These are phyloP conservation scores for Globisporangium radiosum DNA, from an alignment of 352 stramenopile genomes.

Conservation along the genomic window DNA sequence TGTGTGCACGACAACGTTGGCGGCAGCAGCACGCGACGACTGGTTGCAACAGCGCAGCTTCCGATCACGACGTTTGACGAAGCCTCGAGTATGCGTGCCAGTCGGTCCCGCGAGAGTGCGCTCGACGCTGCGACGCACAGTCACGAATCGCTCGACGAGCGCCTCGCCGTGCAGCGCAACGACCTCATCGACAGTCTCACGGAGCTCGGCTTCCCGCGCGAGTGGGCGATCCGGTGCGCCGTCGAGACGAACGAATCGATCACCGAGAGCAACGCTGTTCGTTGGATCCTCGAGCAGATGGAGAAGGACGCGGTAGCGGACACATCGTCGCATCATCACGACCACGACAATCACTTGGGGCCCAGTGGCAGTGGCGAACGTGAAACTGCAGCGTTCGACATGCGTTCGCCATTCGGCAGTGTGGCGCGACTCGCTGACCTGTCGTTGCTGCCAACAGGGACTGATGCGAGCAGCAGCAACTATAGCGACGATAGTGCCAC, in stretches of 20 bases:
- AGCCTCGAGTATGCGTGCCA: too few species aligned
- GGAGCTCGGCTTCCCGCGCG: slow-evolving; percentile 76
- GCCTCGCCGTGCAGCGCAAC: slow-evolving; percentile 12
- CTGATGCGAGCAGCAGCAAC: background rate
- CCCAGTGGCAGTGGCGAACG: background rate
- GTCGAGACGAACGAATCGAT: slow-evolving; percentile 32
- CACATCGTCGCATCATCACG: background rate
- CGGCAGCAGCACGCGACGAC: too few species aligned
- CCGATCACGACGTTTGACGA: background rate
- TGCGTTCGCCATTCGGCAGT: background rate
- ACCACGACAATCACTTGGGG: too few species aligned
- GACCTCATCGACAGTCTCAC: slow-evolving; percentile 73
- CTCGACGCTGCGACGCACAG: too few species aligned
- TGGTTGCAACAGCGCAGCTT: too few species aligned
- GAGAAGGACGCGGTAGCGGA: slow-evolving; percentile 39
- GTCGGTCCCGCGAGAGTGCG: too few species aligned
- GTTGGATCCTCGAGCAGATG: slow-evolving; percentile 90
- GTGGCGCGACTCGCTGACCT: slow-evolving; percentile 5
- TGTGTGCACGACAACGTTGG: too few species aligned
- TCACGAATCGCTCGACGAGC: background rate
- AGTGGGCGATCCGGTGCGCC: slow-evolving; percentile 68
- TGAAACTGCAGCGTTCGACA: background rate
- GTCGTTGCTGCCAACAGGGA: slow-evolving; percentile 1
- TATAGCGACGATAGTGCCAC: too few species aligned
- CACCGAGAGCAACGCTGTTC: slow-evolving; percentile 67